Evolutionary conservation across 495 filamentous ascomycete species (phyloP).

Genomic region (Lasiosphaeria ovina): DNA sequence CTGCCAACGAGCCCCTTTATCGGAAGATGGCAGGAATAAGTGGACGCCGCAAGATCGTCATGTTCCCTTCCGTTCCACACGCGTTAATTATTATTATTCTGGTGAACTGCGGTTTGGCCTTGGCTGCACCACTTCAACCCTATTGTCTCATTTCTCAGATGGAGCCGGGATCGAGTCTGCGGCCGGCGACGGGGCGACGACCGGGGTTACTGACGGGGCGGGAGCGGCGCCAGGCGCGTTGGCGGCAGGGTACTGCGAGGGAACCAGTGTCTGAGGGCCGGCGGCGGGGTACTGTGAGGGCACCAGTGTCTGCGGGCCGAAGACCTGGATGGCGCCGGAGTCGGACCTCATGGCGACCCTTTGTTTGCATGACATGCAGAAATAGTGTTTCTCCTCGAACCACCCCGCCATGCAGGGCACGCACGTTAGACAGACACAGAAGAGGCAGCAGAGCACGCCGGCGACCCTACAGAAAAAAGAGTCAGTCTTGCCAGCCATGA

Average conservation of each 20-base stretch:
- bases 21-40: too few relatives aligned
- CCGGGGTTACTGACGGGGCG: background rate
- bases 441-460: constrained; percentile 29
- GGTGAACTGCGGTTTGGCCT: too few relatives aligned
- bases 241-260: constrained; percentile 9
- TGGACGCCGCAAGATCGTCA: too few relatives aligned
- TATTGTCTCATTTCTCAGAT: too few relatives aligned
- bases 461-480: constrained; percentile 22
- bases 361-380: constrained; percentile 28
- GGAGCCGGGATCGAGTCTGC: background rate
- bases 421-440: constrained; percentile 33
- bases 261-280: constrained; percentile 15
- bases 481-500: background rate
- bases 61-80: too few relatives aligned
- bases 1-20: too few relatives aligned
- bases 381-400: constrained; percentile 33
- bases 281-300: constrained; percentile 11
- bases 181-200: background rate
- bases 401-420: constrained; percentile 32
- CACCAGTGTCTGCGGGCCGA: constrained; percentile 16
- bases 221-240: background rate
- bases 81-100: too few relatives aligned
- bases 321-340: constrained; percentile 18
- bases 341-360: constrained; percentile 27
- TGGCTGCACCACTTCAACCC: too few relatives aligned